Evolutionary conservation across 352 stramenopile species (phyloP), one percentile per base, ranked within the genome.

Genomic region (Phytopythium aichiense): DNA sequence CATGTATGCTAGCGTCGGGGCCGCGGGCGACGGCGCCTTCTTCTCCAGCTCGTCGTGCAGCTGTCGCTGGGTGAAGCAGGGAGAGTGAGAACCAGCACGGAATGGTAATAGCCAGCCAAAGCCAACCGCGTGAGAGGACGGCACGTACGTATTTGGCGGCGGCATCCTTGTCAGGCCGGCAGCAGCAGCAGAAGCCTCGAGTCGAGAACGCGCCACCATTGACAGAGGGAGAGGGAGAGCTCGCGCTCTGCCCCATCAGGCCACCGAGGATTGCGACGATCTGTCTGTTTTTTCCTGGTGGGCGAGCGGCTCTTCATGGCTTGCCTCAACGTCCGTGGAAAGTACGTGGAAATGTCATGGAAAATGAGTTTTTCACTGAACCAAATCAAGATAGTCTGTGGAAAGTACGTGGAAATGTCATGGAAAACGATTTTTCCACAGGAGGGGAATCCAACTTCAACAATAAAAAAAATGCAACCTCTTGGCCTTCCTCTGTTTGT

Each of bases 21-120:
- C 8, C 8, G 31, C 28, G 2, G 15, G 1, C 18, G 28, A 15
- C 22, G 22, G 13, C 35, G 18, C 22, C 23, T 62, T 54, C 20
- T 52, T 55, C 57, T 56, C 43, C 8, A 55, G 43, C 56, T 61
- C 50, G 18, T 56, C 31, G 50, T 56, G 50, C 50, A 56, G 11
- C 20, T 56, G 50, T 12, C 50, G 50, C 50, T 56, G 20, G 28
- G 6, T 22, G n/a, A n/a, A n/a, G n/a, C n/a, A 1, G 1, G 9
- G 1, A 28, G 15, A 18, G 46, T 15, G 20, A 31, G 46, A 33
- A 15, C 23, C 7, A 20, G 20, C 1, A 52, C 46, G 46, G 35
- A 40, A 40, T 35, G 48, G 13, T n/a, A 18, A 6, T 16, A 2
- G 37, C n/a, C n/a, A n/a, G n/a, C n/a, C n/a, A n/a, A n/a, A n/a